Evolutionary conservation across 2,329 filamentous ascomycete genomes (phyloP).

Genomic region (Fusarium sp.): DNA sequence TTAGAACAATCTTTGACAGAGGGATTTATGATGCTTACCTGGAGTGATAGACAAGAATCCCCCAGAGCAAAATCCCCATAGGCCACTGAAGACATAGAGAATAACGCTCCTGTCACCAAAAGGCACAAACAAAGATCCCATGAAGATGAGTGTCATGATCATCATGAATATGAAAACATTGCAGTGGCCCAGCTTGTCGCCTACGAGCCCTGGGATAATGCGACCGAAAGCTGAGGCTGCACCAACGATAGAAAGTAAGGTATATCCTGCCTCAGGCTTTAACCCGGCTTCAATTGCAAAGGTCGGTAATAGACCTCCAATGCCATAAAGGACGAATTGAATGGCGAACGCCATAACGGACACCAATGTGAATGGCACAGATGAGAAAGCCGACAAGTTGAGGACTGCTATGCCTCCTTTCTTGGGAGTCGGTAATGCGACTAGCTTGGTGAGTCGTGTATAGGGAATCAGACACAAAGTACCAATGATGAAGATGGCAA

Average conservation of each 20-base stretch:
- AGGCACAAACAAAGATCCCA: slow-evolving; percentile 5
- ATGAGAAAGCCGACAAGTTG: slow-evolving; percentile 12
- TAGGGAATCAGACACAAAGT: slow-evolving; percentile 11
- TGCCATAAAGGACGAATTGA: slow-evolving; percentile 12
- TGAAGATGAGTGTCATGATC: not conserved
- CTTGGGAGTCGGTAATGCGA: not conserved
- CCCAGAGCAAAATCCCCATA: slow-evolving; percentile 11
- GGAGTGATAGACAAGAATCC: not conserved
- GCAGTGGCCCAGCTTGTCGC: slow-evolving; percentile 6
- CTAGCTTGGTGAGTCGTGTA: not conserved
- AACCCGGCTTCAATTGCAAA: slow-evolving; percentile 9
- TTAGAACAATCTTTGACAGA: no score
- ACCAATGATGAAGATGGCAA: not conserved
- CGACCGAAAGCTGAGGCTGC: slow-evolving; percentile 12
- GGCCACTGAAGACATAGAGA: not conserved
- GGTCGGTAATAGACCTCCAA: slow-evolving; percentile 8
- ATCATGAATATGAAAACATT: slow-evolving; percentile 21
- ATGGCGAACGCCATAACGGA: slow-evolving; percentile 12
- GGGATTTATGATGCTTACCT: not conserved
- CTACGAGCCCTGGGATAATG: not conserved
- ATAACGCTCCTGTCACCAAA: slow-evolving; percentile 1
- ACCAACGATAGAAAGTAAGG: not conserved
- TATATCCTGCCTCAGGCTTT: slow-evolving; percentile 6
- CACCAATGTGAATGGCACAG: slow-evolving; percentile 3
- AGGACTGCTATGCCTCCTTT: not conserved